phyloP scores from a whole-genome alignment of 192 early-diverging fungal species.

The Coemansia sp. region DNA sequence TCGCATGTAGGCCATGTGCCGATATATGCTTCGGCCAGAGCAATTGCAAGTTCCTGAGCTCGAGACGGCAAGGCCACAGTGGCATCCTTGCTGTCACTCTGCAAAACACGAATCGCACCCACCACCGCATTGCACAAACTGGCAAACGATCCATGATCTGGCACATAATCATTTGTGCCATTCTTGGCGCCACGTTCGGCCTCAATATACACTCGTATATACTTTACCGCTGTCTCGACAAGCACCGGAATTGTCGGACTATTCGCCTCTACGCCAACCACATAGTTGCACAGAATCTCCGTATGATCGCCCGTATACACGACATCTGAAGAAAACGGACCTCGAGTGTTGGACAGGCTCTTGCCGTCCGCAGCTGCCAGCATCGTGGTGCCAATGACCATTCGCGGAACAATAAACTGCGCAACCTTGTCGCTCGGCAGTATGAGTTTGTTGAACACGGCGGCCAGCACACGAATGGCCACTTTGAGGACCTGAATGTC shows the following conservation, averaged over 20 bases:
- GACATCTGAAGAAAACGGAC: conserved; percentile 42
- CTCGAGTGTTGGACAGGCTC: conserved; percentile 39
- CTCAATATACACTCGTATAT: conserved; percentile 11
- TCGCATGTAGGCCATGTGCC: not conserved
- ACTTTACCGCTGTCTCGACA: conserved; percentile 5
- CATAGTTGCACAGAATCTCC: conserved; percentile 24
- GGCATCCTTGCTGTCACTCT: not conserved
- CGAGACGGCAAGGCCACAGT: not conserved
- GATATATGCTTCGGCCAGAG: not conserved
- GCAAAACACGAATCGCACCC: not conserved
- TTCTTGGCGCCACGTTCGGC: not conserved
- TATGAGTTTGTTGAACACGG: conserved; percentile 28
- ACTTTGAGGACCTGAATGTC: conserved; percentile 18
- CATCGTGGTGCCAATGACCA: conserved; percentile 51
- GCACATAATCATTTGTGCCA: not conserved
- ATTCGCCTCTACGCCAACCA: conserved; percentile 24
- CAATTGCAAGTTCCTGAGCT: not conserved
- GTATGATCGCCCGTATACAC: conserved; percentile 40
- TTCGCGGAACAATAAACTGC: conserved; percentile 36
- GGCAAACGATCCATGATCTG: conserved; percentile 3
- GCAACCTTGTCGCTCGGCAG: conserved; percentile 23
- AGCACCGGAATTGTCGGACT: conserved; percentile 31
- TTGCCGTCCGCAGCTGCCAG: conserved; percentile 41
- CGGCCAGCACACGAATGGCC: conserved; percentile 29
- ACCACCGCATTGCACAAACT: conserved; percentile 14